phyloP scores from a whole-genome alignment of 2,329 filamentous ascomycete species.

The Paracoccidioides brasiliensis region DNA sequence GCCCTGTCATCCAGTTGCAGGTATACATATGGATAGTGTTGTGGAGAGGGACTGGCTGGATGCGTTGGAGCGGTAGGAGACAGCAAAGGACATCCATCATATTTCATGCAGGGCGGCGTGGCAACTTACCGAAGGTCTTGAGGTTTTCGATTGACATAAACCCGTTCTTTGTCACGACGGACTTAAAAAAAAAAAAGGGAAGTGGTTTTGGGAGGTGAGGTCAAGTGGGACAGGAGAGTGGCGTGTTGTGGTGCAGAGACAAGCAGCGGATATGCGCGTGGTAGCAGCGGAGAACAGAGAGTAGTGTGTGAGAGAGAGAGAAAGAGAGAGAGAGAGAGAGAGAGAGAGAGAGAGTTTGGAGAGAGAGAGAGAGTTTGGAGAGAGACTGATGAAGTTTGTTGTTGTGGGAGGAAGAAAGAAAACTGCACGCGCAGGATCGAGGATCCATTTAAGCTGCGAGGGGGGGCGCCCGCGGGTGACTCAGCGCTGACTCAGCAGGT shows the following conservation, averaged over 20 bases:
- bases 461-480: neutral
- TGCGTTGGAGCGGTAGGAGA: neutral
- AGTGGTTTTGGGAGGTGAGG: conserved; percentile 13
- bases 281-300: neutral
- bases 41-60: neutral
- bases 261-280: neutral
- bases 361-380: neutral
- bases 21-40: neutral
- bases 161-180: conserved; percentile 54
- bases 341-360: neutral
- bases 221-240: neutral
- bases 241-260: neutral
- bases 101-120: neutral
- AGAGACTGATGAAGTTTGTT: conserved; percentile 4
- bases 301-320: neutral
- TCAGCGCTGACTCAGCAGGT: conserved; percentile 6
- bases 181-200: conserved; percentile 31
- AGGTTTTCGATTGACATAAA: conserved; percentile 99
- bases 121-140: conserved; percentile 74
- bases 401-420: neutral
- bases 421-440: conserved; percentile 3
- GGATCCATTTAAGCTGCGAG: conserved; percentile 5
- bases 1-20: no score
- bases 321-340: neutral
- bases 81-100: neutral